Base-by-base conservation (phyloP, 1,139 yeast species). In the Diutina sp. region DNA sequence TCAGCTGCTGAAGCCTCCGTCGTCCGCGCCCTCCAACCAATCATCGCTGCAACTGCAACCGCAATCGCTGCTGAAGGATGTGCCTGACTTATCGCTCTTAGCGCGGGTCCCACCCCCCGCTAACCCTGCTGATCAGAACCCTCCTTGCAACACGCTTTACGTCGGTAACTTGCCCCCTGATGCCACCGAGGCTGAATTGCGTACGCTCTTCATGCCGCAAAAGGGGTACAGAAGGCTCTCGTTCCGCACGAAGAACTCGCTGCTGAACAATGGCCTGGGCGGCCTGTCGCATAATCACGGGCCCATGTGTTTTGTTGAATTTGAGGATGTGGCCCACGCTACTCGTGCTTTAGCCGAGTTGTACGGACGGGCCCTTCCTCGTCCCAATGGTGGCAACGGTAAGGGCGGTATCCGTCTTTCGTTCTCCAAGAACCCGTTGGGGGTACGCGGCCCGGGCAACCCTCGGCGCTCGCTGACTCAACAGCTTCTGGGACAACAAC, bases 221-320 rank as follows among this genome's bases (percentile, higher is more conserved):
- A 84, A 87, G 60, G 99, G 99, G 2, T 93, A 93, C 74, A 85
- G 96, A 67, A 77, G 99, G 58, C 77, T 93, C 58, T 88, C 96
- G 46, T 93, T 93, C 76, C 80, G 97, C 62, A 86, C 89, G 29
- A 87, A 87, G 66, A 73, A 74, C 58, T 81, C 74, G 61, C 76
- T 82, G 51, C 59, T 69, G 32, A 70, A 70, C 62, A 47, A 70
- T 2, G 70, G 71, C 56, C 70, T 65, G 35, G 58, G 65, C 25
- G 60, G 69, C 18, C 65, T 68, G 46, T 69, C 79, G 41, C 85
- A 82, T 61, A 77, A 77, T 61, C 95, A 87, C 70, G 99, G 99
- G 2, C 99, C 99, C 57, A 93, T 93, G 98, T 93, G 99, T 71
- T 93, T 93, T 78, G 99, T 93, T 58, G 99, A 93, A 72, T 93